Base-by-base conservation (phyloP, 2,329 filamentous ascomycete species). In the Byssothecium circinans region DNA sequence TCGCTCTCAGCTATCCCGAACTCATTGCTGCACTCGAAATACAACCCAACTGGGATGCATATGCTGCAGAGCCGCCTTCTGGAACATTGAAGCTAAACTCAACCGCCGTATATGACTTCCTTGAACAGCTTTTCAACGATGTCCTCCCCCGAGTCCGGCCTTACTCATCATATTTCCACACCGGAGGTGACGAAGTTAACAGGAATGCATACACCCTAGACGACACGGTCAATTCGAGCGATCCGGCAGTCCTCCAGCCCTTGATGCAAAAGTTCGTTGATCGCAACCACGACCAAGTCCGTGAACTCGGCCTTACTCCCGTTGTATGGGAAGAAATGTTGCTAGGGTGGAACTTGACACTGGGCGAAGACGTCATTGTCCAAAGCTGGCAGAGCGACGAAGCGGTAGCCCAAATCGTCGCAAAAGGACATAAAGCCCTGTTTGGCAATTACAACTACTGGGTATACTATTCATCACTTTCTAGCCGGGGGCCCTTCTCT, bases 251-350 rank as follows among this genome's bases (percentile, higher is more conserved):
- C 12, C 75, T 95, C 30, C 79, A 82, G 62, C 88, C 90, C 2
- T 78, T 94, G 18, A 79, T 96, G 66, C 89, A 95, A 67, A 82
- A 79, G 47, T 90, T 95, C 65, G 75, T 95, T 53, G 81, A 88
- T 66, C 79, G 80, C 55, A 84, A 85, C 60, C 87, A 91, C 68
- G 76, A 72, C 23, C 81, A 84, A 37, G 77, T 94, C 33, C 76
- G 82, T 37, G 73, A 78, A 35, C 77, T 80, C 5, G 86, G 86
- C 4, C 73, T 95, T 42, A 81, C 79, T 4, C 89, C 90, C 0
- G 75, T 95, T 18, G 88, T 91, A 1, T 95, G 91, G 91, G 89
- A 96, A 69, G 91, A 95, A 70, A 90, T 94, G 78, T 76, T 89
- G 1, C 75, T 88, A 8, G 78, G 84, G 19, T 95, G 89, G 86